Evolutionary conservation across 148 eudicot genomes (phyloP).

Genomic region (Rheum nobile): DNA sequence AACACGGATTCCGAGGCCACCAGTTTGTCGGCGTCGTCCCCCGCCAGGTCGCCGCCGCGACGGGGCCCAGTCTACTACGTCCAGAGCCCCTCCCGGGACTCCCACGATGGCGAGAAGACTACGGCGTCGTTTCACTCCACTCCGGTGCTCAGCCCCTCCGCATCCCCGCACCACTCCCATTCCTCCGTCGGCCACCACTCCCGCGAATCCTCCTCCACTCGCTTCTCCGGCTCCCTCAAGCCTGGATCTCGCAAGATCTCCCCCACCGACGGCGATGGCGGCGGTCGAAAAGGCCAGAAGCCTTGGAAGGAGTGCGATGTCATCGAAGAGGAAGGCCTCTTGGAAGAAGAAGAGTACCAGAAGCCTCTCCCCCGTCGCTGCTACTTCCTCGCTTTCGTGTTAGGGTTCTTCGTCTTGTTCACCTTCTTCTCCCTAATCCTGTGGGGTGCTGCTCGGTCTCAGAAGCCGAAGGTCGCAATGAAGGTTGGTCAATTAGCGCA

Average conservation of each 20-base stretch:
- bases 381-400: constrained; percentile 38
- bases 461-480: constrained; percentile 56
- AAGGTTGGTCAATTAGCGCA: constrained; percentile 24
- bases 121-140: constrained; percentile 74
- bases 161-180: constrained; percentile 69
- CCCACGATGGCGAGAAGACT: constrained; percentile 73
- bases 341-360: constrained; percentile 33
- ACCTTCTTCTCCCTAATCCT: constrained; percentile 47
- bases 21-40: constrained; percentile 62
- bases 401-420: constrained; percentile 52
- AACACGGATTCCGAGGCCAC: constrained; percentile 85
- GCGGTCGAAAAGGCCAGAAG: background rate
- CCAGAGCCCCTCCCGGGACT: constrained; percentile 73
- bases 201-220: constrained; percentile 63
- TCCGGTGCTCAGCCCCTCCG: constrained; percentile 51
- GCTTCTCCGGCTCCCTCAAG: constrained; percentile 66
- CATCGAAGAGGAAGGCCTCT: constrained; percentile 60
- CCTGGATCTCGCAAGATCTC: constrained; percentile 32
- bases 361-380: constrained; percentile 37
- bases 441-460: constrained; percentile 71
- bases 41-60: constrained; percentile 37
- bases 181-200: constrained; percentile 79
- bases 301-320: constrained; percentile 42
- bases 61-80: constrained; percentile 62
- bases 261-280: constrained; percentile 29